Base-by-base conservation (phyloP, 2,329 filamentous ascomycete genomes). In the Gaeumannomyces tritici region DNA sequence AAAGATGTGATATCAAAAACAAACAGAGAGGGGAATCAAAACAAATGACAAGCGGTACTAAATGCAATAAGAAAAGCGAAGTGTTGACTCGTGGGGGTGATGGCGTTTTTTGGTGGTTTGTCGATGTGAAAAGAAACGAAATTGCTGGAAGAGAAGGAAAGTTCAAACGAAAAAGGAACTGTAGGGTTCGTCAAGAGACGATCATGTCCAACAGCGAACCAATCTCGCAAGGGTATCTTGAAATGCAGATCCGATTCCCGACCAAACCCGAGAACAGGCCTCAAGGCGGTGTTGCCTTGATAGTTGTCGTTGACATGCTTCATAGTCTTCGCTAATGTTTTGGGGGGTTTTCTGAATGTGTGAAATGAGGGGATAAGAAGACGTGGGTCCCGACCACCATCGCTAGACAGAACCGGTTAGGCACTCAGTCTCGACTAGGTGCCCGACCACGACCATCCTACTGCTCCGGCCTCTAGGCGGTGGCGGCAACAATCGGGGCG, bases 221-320 rank as follows among this genome's bases (percentile, higher is more conserved):
- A 59, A 65, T 64, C 75, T 80, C 73, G 75, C 79, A 75, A 77
- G 79, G 79, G 79, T 81, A 81, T 81, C 79, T 80, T 76, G 77
- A 82, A 81, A 83, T 82, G 79, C 80, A 82, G 76, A 80, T 77
- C 78, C 77, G 78, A 75, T 77, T 74, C 78, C 77, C 71, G 75
- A 75, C 76, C 76, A 74, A 70, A 70, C 57, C 66, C 67, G 65
- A 64, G 64, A 64, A 66, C 63, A 27, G 55, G 55, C n/a, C 55
- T 56, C 24, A 29, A 56, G 28, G 13, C 28, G 55, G 24, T 56
- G 55, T 28, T 56, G 55, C 5, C 18, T 51, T 51, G 42, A n/a
- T 51, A 51, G 42, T 21, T 51, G 42, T 51, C 42, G 42, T 51
- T 51, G 42, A 51, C 42, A 51, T 51, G 42, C 42, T 51, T 51